Conservation (phyloP, 371 early-diverging fungal species). For the Mucor piriformis region DNA sequence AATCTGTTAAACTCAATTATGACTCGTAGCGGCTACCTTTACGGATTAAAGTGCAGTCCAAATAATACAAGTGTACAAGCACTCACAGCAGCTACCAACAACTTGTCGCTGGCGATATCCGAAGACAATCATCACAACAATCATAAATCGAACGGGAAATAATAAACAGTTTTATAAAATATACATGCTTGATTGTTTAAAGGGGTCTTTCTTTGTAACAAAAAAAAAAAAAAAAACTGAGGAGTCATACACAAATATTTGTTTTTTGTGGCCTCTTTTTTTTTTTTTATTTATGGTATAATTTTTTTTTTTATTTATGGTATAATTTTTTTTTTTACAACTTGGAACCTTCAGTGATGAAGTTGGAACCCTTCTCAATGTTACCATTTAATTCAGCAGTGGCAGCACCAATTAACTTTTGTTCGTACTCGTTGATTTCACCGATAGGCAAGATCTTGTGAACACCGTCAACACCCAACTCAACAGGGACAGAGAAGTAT, state of each 20-base stretch:
- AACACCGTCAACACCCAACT: constrained; percentile 82
- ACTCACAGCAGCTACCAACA: constrained; percentile 36
- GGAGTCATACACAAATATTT: background rate
- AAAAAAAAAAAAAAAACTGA: background rate
- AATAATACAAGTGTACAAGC: constrained; percentile 21
- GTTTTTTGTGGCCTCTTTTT: background rate
- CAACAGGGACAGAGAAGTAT: constrained; percentile 85
- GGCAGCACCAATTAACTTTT: constrained; percentile 69
- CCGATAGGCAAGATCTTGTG: constrained; percentile 74
- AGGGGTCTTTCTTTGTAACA: background rate
- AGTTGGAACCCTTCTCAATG: constrained; percentile 70
- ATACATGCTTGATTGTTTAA: background rate
- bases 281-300: background rate
- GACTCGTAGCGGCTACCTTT: constrained; percentile 65
- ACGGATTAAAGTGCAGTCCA: constrained; percentile 57
- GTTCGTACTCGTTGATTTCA: constrained; percentile 67
- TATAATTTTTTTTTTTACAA: constrained; percentile 29
- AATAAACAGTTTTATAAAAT: constrained; percentile 6
- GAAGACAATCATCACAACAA: constrained; percentile 11
- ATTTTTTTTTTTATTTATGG: constrained; percentile 13
- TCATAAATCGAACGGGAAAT: constrained; percentile 22
- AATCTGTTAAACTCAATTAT: background rate
- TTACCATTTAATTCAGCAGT: constrained; percentile 80
- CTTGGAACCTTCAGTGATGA: constrained; percentile 51
- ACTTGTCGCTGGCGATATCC: constrained; percentile 31